Base-by-base conservation (phyloP, 106 monocot genomes). In the Dioscorea alata region DNA sequence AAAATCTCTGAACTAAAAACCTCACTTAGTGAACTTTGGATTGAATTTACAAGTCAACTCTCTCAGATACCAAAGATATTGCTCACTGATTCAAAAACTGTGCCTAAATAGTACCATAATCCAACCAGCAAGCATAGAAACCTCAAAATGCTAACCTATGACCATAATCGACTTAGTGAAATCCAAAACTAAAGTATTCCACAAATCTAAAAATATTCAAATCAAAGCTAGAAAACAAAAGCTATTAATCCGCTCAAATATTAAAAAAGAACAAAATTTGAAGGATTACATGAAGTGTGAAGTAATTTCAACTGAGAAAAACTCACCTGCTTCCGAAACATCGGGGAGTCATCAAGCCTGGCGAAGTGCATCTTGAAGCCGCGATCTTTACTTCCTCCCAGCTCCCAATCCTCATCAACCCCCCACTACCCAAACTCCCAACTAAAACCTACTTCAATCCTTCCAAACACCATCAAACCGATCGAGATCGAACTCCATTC, bases 311-410 rank as follows among this genome's bases (percentile, higher is more conserved):
- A 15, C 14, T 59, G 12, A 18, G 22, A n/a, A 9, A 10, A 6
- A 42, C 49, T 61, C 69, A 95, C 95, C 95, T 95, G 95, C 70
- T 91, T 88, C 50, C 95, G 76, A 70, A 95, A 88, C 95, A 95
- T 95, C 23, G 95, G 95, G 68, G 95, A 95, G 74, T 95, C 95
- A 67, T 95, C 95, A 66, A 95, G 95, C 88, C 88, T 95, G 69
- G 86, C 49, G 73, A 91, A 95, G 88, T 79, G 75, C 95, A 95
- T 95, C 65, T 35, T 79, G 90, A 71, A 54, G 42, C 69, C 60
- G 59, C 49, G 53, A 65, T 53, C 42, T 57, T 58, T 77, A 56
- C 63, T 60, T 50, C 59, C 35, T 67, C 54, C 20, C 32, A 22
- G 66, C 14, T 63, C 68, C 67, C 51, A 83, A 76, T 76, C 80